phyloP scores from a whole-genome alignment of 352 stramenopile genomes.

The Aphanomyces euteiches region DNA sequence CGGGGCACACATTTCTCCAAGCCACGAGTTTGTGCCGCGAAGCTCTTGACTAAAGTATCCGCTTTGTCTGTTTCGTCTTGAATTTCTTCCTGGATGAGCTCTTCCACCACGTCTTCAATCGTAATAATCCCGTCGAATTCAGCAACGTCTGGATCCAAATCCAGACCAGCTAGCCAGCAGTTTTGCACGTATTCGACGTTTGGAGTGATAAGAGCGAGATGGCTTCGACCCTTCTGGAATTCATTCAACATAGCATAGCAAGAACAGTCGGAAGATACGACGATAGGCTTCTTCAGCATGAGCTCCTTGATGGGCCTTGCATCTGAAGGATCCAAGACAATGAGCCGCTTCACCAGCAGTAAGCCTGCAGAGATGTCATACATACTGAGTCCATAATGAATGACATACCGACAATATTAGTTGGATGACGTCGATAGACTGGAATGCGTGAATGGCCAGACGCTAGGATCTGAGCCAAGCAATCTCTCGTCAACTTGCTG shows the following conservation, averaged over 20 bases:
- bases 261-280: slow-evolving; percentile 71
- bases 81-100: slow-evolving; percentile 88
- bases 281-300: slow-evolving; percentile 69
- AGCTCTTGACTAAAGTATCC: neutral
- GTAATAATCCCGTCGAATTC: slow-evolving; percentile 85
- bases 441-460: slow-evolving; percentile 86
- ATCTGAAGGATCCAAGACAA: slow-evolving; percentile 83
- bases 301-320: slow-evolving; percentile 57
- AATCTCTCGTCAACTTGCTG: slow-evolving; percentile 63
- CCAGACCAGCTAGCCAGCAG: slow-evolving; percentile 47
- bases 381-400: neutral
- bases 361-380: slow-evolving; percentile 36
- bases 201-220: slow-evolving; percentile 78
- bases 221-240: slow-evolving; percentile 85
- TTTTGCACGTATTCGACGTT: slow-evolving; percentile 49
- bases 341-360: slow-evolving; percentile 85
- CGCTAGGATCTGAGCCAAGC: slow-evolving; percentile 78
- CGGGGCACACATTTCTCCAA: neutral
- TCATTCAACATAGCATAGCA: slow-evolving; percentile 88
- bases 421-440: slow-evolving; percentile 69
- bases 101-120: slow-evolving; percentile 90
- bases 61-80: slow-evolving; percentile 76
- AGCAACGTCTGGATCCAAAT: slow-evolving; percentile 42
- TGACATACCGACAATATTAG: slow-evolving; percentile 57
- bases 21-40: slow-evolving; percentile 14